Evolutionary conservation across 768 basidiomycete genomes (phyloP).

Genomic region (Lanmaoa pseudosensibilis): DNA sequence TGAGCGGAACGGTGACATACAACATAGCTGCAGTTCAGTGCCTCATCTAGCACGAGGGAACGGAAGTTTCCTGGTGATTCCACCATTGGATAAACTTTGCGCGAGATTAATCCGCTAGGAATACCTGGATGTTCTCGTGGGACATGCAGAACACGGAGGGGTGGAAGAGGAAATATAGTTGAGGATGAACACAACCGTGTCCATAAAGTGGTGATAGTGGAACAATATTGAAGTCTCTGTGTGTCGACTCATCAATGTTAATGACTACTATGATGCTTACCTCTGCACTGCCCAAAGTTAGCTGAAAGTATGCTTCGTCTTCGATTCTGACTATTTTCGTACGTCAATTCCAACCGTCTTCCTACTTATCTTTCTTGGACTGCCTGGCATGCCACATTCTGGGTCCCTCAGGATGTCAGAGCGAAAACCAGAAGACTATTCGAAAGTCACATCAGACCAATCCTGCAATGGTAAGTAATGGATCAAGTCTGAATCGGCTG

Average conservation of each 20-base stretch:
- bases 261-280: neutral
- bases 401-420: neutral
- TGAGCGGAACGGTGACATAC: neutral
- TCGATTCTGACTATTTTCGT: neutral
- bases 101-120: neutral
- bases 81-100: neutral
- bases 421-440: no score
- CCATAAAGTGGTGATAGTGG: neutral
- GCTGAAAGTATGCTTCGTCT: no score
- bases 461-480: no score
- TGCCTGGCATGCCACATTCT: neutral
- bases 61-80: neutral
- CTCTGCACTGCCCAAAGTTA: neutral
- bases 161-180: neutral
- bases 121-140: neutral
- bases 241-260: neutral
- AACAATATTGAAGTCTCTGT: neutral
- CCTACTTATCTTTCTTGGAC: neutral
- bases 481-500: no score
- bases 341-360: neutral
- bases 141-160: neutral
- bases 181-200: neutral
- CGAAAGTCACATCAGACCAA: no score
- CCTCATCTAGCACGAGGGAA: neutral
- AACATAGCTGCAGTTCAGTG: neutral